These are phyloP conservation scores for Ganoderma sinense DNA, from an alignment of 1,284 basidiomycete genomes.

Conservation along the genomic window DNA sequence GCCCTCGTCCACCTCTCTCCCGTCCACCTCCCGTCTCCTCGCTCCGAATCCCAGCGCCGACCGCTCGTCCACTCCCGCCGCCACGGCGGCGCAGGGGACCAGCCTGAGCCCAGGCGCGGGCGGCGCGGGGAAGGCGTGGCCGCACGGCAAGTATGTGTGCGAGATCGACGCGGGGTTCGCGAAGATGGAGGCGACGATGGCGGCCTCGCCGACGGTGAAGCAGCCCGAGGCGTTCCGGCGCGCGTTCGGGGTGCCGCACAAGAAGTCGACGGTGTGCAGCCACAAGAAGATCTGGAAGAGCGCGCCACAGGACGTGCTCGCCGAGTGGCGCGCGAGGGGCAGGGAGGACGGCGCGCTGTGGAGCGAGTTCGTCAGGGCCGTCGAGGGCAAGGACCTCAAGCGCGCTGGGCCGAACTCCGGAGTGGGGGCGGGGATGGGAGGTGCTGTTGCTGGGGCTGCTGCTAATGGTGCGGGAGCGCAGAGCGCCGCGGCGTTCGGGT, in stretches of 20 bases:
- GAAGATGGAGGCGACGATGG: constrained; percentile 59
- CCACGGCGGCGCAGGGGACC: background rate
- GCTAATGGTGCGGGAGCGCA: constrained; percentile 8
- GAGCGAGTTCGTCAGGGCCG: constrained; percentile 66
- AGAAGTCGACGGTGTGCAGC: constrained; percentile 74
- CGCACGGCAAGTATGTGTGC: constrained; percentile 72
- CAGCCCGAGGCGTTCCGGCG: constrained; percentile 70
- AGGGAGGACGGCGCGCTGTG: constrained; percentile 65
- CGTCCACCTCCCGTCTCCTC: background rate
- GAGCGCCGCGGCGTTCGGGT: constrained; percentile 12
- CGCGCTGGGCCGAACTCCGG: background rate
- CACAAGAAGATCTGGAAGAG: constrained; percentile 66
- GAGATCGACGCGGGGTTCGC: constrained; percentile 66
- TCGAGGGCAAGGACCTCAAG: constrained; percentile 43
- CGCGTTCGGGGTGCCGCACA: constrained; percentile 70
- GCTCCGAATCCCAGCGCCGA: background rate
- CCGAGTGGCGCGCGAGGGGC: constrained; percentile 58
- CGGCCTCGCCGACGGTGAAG: constrained; percentile 50
- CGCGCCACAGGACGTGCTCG: constrained; percentile 54
- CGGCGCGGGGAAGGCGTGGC: constrained; percentile 61
- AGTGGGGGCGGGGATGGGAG: background rate
- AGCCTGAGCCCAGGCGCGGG: background rate
- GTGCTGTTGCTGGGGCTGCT: too few species aligned
- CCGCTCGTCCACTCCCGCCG: background rate
- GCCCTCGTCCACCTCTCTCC: background rate